A percentile compares a stretch with the other conserved stretches of the same genome.
These are phyloP conservation scores for Saccharomycopsis crataegensis DNA, from an alignment of 1,139 yeast species.

Conservation along the genomic window DNA sequence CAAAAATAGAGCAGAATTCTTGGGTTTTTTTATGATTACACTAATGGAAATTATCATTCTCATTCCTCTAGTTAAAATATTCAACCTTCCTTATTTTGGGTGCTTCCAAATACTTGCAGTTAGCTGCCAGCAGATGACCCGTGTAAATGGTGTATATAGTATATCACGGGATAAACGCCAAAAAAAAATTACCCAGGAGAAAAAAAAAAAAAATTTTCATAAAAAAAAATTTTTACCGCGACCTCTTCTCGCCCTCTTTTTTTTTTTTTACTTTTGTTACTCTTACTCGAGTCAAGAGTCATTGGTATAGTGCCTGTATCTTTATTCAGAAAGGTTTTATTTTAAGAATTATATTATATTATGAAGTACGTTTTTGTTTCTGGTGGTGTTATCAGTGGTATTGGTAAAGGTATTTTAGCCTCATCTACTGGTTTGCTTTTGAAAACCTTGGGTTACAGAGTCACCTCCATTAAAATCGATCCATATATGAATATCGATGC, in stretches of 20 bases:
- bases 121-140: too few relatives aligned
- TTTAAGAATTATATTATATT: not conserved
- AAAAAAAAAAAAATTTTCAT: not conserved
- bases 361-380: constrained; percentile 99
- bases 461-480: constrained; percentile 95
- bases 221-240: not conserved
- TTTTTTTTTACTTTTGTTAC: not conserved
- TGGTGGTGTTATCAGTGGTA: constrained; percentile 98
- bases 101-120: too few relatives aligned
- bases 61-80: too few relatives aligned
- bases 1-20: too few relatives aligned
- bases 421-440: constrained; percentile 93
- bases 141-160: too few relatives aligned
- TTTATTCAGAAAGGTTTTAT: not conserved
- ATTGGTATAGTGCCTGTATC: not conserved
- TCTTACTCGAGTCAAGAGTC: not conserved
- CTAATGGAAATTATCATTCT: too few relatives aligned
- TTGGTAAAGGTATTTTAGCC: constrained; percentile 96
- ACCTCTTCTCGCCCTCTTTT: not conserved
- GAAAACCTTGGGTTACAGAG: constrained; percentile 90
- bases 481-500: constrained; percentile 99
- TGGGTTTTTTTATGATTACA: too few relatives aligned
- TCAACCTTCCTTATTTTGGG: too few relatives aligned
- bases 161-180: too few relatives aligned
- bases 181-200: not conserved